Conservation (phyloP, 2,329 filamentous ascomycete genomes). For the Penicillium sp. region DNA sequence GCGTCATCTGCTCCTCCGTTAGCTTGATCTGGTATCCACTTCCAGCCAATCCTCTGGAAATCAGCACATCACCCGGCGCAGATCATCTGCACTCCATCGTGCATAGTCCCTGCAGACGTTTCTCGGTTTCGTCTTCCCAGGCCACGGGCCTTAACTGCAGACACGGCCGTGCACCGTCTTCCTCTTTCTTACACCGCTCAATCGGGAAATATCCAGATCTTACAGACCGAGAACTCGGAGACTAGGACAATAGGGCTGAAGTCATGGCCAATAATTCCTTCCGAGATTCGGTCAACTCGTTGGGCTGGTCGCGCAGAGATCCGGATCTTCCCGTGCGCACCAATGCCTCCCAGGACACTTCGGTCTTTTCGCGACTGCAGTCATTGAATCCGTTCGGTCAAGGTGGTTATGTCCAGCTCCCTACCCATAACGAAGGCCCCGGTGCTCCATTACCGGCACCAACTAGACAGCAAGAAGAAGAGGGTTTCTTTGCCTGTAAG, state of each 20-base stretch:
- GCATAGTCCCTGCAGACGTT: conserved; percentile 46
- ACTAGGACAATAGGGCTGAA: background rate
- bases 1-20: conserved; percentile 36
- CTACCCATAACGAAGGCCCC: conserved; percentile 70
- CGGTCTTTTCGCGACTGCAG: conserved; percentile 76
- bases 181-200: conserved; percentile 9
- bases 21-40: conserved; percentile 24
- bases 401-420: conserved; percentile 84
- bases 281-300: conserved; percentile 87
- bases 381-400: conserved; percentile 80
- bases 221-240: background rate
- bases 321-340: conserved; percentile 72
- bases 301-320: conserved; percentile 90
- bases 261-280: conserved; percentile 62
- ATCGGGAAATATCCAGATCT: conserved; percentile 5
- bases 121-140: conserved; percentile 20
- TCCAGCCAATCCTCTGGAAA: conserved; percentile 17
- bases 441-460: conserved; percentile 84
- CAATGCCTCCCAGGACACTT: conserved; percentile 58
- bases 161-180: conserved; percentile 17
- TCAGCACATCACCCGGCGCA: conserved; percentile 31
- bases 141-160: conserved; percentile 21
- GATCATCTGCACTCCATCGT: conserved; percentile 53
- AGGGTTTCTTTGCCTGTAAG: conserved; percentile 94
- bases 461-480: conserved; percentile 85